phyloP scores from a whole-genome alignment of 2,329 filamentous ascomycete species.

The Fusarium avenaceum region DNA sequence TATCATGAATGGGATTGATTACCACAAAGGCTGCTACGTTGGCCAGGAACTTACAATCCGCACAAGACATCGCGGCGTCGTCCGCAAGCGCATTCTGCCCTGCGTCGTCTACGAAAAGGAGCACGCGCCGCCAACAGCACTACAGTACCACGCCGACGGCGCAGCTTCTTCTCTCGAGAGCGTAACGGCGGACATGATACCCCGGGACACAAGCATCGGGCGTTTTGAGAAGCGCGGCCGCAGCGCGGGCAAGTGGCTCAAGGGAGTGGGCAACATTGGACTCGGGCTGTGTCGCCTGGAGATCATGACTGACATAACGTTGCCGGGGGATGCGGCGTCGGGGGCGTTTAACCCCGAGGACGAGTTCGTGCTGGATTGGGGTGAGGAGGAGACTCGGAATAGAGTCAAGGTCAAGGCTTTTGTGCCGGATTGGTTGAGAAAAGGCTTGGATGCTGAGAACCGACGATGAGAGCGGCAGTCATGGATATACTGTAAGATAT shows the following conservation, averaged over 20 bases:
- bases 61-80: constrained; percentile 93
- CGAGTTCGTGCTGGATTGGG: constrained; percentile 72
- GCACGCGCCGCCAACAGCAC: constrained; percentile 53
- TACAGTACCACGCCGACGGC: constrained; percentile 62
- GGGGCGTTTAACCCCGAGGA: constrained; percentile 72
- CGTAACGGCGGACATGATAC: constrained; percentile 55
- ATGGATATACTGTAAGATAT: constrained; percentile 22
- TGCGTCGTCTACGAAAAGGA: constrained; percentile 75
- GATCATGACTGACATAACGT: constrained; percentile 84
- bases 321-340: constrained; percentile 76
- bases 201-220: constrained; percentile 63
- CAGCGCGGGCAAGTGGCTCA: constrained; percentile 84
- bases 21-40: constrained; percentile 95
- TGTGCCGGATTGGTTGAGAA: constrained; percentile 80
- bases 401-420: constrained; percentile 78
- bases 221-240: constrained; percentile 71
- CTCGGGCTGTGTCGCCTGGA: constrained; percentile 89
- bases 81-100: constrained; percentile 89
- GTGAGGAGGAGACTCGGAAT: constrained; percentile 56
- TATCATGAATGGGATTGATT: constrained; percentile 86
- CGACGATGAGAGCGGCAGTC: constrained; percentile 16
- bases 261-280: constrained; percentile 85
- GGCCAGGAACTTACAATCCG: constrained; percentile 97
- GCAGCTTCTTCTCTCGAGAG: constrained; percentile 45
- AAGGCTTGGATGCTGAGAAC: constrained; percentile 53